Percentiles rank a stretch among this genome's conserved stretches.
These are phyloP conservation scores for Platismatia glauca DNA, from an alignment of 495 filamentous ascomycete species.

Conservation along the genomic window DNA sequence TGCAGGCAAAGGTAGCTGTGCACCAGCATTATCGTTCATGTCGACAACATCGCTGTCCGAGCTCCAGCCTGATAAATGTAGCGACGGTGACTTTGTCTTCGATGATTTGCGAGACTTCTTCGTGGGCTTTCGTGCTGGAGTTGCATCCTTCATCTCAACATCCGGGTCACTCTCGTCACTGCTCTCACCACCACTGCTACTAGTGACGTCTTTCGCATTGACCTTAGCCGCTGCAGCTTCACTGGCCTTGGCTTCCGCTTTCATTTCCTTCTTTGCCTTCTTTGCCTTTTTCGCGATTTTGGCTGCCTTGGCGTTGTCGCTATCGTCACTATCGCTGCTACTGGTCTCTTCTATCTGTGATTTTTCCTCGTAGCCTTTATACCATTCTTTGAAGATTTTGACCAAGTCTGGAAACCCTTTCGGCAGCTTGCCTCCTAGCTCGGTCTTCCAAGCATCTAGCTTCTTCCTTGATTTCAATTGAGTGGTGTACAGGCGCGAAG, in stretches of 20 bases:
- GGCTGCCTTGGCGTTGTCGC: constrained; percentile 18
- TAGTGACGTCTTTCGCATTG: constrained; percentile 17
- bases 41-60: constrained; percentile 57
- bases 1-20: not conserved
- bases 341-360: constrained; percentile 27
- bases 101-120: constrained; percentile 27
- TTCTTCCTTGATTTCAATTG: constrained; percentile 42
- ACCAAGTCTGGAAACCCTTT: constrained; percentile 38
- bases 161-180: constrained; percentile 12
- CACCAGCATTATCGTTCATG: constrained; percentile 40
- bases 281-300: constrained; percentile 19
- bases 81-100: constrained; percentile 35
- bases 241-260: constrained; percentile 10
- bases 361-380: constrained; percentile 29
- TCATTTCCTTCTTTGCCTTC: constrained; percentile 11
- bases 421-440: constrained; percentile 25
- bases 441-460: constrained; percentile 31
- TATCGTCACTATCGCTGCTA: constrained; percentile 35
- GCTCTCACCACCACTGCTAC: constrained; percentile 19
- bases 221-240: constrained; percentile 8
- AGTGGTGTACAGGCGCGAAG: constrained; percentile 50
- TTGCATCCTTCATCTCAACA: constrained; percentile 27
- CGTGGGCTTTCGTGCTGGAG: constrained; percentile 13
- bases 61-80: constrained; percentile 40
- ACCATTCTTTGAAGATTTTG: constrained; percentile 44